Evolutionary conservation across 129 eudicot genomes (phyloP).

Genomic region (Helianthus annuus): DNA sequence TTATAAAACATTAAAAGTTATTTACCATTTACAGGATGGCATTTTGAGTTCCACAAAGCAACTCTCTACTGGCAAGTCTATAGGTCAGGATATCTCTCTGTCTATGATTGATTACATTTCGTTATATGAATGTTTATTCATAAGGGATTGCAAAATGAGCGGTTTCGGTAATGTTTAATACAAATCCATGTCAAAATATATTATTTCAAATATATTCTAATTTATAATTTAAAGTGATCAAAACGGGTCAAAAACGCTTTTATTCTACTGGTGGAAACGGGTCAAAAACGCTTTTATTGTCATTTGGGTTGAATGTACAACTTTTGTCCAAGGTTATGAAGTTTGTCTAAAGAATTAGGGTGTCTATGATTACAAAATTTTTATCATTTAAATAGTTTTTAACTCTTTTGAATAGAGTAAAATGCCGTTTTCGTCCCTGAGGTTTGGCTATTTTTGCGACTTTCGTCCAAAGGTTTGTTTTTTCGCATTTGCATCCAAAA

Average conservation of each 20-base stretch:
- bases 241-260: not conserved
- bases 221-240: not conserved
- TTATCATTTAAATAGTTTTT: not conserved
- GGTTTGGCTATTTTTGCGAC: too few species aligned
- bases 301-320: not conserved
- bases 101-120: conserved; percentile 6
- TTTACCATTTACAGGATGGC: conserved; percentile 49
- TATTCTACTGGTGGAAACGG: not conserved
- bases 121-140: not conserved
- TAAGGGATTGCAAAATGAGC: not conserved
- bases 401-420: not conserved
- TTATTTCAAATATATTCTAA: not conserved
- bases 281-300: not conserved
- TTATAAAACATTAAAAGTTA: not conserved
- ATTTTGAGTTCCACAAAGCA: conserved; percentile 55
- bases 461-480: too few species aligned
- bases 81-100: conserved; percentile 49
- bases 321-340: not conserved
- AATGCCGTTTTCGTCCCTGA: not conserved
- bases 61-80: conserved; percentile 47
- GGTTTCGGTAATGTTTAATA: not conserved
- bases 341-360: not conserved
- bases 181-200: not conserved
- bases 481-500: too few species aligned
- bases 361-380: not conserved